Percentiles rank a stretch among this genome's conserved stretches.
These are phyloP conservation scores for Trametes cinnabarina DNA, from an alignment of 768 basidiomycete genomes.

Conservation along the genomic window DNA sequence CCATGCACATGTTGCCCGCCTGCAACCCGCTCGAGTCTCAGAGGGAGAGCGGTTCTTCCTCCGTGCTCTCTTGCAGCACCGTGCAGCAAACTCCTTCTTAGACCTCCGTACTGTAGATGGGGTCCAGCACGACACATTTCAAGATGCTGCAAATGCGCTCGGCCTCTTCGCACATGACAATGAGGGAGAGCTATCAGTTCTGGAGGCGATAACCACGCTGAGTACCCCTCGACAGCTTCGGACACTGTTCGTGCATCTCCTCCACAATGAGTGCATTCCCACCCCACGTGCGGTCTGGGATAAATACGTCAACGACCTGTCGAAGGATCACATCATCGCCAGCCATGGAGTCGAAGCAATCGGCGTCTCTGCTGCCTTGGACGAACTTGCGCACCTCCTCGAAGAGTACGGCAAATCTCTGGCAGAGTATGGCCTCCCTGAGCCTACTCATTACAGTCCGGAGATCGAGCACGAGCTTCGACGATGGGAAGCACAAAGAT, in stretches of 20 bases:
- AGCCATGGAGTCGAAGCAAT: conserved; percentile 24
- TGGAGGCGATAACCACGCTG: conserved; percentile 33
- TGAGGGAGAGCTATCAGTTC: conserved; percentile 16
- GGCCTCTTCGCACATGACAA: conserved; percentile 28
- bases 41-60: conserved; percentile 38
- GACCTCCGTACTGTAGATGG: conserved; percentile 10
- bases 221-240: conserved; percentile 38
- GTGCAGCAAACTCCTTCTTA: conserved; percentile 17
- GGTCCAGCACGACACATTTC: conserved; percentile 17
- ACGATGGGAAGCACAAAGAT: conserved; percentile 19
- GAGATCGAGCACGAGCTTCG: conserved; percentile 30
- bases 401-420: conserved; percentile 29
- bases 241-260: conserved; percentile 37
- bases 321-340: conserved; percentile 22
- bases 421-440: conserved; percentile 30
- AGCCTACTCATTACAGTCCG: conserved; percentile 21
- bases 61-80: conserved; percentile 26
- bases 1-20: conserved; percentile 22
- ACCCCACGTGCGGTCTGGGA: conserved; percentile 29
- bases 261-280: conserved; percentile 33
- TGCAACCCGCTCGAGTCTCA: conserved; percentile 27
- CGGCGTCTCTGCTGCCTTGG: background rate
- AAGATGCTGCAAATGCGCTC: conserved; percentile 12
- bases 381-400: conserved; percentile 2
- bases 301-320: conserved; percentile 21